phyloP scores from a whole-genome alignment of 768 basidiomycete genomes.

The Kwoniella europaea region DNA sequence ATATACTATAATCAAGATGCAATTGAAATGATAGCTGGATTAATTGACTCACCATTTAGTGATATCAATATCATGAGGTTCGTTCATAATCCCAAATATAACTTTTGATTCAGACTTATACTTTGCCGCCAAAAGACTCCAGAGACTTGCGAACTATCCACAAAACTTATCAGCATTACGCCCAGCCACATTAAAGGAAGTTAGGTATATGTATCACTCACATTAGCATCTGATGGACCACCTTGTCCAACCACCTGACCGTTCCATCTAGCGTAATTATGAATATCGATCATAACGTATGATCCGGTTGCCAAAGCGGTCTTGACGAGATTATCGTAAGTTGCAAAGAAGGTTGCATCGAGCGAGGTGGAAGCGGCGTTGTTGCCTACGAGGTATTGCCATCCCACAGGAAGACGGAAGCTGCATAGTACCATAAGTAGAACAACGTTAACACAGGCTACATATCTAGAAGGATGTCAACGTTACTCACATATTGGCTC shows the following conservation, averaged over 20 bases:
- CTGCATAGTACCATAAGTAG: slow-evolving; percentile 24
- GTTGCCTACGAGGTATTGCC: slow-evolving; percentile 65
- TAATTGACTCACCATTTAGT: slow-evolving; percentile 36
- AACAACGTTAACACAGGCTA: slow-evolving; percentile 60
- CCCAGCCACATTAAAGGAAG: background rate
- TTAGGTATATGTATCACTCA: slow-evolving; percentile 16
- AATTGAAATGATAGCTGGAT: slow-evolving; percentile 49
- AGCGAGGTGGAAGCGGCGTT: slow-evolving; percentile 54
- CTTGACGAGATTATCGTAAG: slow-evolving; percentile 64
- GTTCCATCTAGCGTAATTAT: slow-evolving; percentile 70
- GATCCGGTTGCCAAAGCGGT: slow-evolving; percentile 63
- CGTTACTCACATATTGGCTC: slow-evolving; percentile 56
- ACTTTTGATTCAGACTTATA: slow-evolving; percentile 61
- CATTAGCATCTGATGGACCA: slow-evolving; percentile 63
- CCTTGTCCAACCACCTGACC: slow-evolving; percentile 69
- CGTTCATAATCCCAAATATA: slow-evolving; percentile 67
- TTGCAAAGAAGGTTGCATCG: slow-evolving; percentile 61
- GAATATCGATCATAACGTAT: slow-evolving; percentile 65
- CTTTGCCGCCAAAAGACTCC: slow-evolving; percentile 64
- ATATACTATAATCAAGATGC: too few relatives aligned
- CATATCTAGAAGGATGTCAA: background rate
- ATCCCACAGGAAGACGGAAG: slow-evolving; percentile 68
- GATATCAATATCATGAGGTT: slow-evolving; percentile 66
- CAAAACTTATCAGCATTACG: too few relatives aligned
- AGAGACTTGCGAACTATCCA: slow-evolving; percentile 63